These are phyloP conservation scores for Jatropha multifida DNA, from an alignment of 441 rosid species.

Conservation along the genomic window DNA sequence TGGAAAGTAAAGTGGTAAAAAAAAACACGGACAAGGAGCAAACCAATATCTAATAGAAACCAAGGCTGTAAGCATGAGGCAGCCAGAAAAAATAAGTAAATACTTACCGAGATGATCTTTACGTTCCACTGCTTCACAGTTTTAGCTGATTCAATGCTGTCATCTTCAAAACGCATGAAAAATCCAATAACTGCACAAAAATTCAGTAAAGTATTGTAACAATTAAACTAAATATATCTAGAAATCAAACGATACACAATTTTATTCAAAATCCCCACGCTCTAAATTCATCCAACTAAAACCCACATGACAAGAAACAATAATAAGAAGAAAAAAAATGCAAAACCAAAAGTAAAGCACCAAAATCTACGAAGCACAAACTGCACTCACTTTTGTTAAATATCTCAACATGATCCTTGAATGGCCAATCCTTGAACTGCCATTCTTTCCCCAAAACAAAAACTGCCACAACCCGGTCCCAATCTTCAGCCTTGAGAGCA, in stretches of 20 bases:
- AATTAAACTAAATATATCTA: not conserved
- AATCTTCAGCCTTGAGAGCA: conserved; percentile 75
- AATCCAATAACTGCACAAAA: conserved; percentile 79
- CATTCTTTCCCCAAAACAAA: conserved; percentile 95
- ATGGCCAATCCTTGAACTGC: conserved; percentile 99
- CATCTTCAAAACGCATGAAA: conserved; percentile 90
- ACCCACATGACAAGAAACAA: not conserved
- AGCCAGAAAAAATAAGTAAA: not conserved
- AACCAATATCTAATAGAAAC: not conserved
- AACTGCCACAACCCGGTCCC: conserved; percentile 93
- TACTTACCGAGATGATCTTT: conserved; percentile 81
- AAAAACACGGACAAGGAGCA: not conserved
- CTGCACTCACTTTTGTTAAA: conserved; percentile 75
- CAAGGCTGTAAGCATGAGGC: not conserved
- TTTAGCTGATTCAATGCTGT: conserved; percentile 89
- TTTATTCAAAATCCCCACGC: not conserved
- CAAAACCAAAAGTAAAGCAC: not conserved
- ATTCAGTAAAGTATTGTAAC: not conserved
- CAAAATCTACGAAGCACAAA: conserved; percentile 6
- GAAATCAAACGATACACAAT: not conserved
- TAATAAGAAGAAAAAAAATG: not conserved
- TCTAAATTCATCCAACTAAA: not conserved
- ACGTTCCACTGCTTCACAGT: conserved; percentile 97
- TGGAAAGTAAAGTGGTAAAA: not conserved
- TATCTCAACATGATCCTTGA: conserved; percentile 89